phyloP scores from a whole-genome alignment of 805 yeast species.

The Pichia nakasei region DNA sequence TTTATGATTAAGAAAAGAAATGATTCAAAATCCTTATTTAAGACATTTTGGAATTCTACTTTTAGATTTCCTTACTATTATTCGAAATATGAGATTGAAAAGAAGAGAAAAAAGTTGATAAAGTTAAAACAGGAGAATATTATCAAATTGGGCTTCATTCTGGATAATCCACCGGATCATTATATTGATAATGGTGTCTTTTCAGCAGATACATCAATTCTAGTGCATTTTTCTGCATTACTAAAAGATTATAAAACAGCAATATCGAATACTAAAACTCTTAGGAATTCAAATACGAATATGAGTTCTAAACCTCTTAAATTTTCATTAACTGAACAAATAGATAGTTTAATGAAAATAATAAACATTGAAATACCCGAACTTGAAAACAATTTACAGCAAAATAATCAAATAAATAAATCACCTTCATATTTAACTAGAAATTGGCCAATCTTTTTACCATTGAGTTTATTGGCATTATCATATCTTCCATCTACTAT shows the following conservation, averaged over 20 bases:
- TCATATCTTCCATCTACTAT: conserved; percentile 32
- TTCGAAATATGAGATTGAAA: conserved; percentile 22
- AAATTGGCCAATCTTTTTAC: conserved; percentile 8
- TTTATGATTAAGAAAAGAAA: conserved; percentile 16
- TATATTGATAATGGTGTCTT: no score
- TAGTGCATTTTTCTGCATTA: no score
- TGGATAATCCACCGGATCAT: conserved; percentile 29
- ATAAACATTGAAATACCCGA: conserved; percentile 1
- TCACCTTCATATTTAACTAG: conserved; percentile 10
- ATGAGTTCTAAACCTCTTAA: no score
- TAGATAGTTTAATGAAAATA: neutral
- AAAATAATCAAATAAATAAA: neutral
- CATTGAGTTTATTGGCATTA: conserved; percentile 11
- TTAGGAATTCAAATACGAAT: no score
- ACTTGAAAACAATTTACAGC: neutral
- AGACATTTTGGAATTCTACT: conserved; percentile 21
- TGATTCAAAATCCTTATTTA: conserved; percentile 12
- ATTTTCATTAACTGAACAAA: neutral
- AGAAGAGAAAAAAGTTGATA: conserved; percentile 16
- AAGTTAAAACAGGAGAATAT: conserved; percentile 25
- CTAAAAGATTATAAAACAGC: no score
- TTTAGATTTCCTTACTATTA: conserved; percentile 31
- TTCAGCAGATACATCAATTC: no score
- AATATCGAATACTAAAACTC: no score
- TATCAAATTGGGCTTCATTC: conserved; percentile 28